Evolutionary conservation across 306 rosid genomes (phyloP), one percentile per base, ranked within the genome.

Genomic region (Cicer cuneatum): DNA sequence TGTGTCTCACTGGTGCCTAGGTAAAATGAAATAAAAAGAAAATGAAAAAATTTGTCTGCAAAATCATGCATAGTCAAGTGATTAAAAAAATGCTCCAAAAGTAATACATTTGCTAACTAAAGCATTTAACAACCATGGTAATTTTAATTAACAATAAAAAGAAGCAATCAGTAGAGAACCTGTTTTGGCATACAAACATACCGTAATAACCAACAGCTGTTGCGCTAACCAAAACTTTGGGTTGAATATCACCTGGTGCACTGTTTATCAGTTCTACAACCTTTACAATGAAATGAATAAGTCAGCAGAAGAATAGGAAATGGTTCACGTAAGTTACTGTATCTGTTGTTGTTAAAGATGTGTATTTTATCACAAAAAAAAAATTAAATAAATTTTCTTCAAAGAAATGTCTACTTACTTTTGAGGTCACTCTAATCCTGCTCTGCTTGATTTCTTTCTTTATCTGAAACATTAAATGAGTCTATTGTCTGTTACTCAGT

Each of bases 141-240:
- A 63, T 75, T 68, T 64, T 58, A 24, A 45, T 2, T 39, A 52
- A 62, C 42, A 73, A 64, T 14, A 29, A 11, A 54, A 19, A 69
- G 3, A 5, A 75, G 21, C 49, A 62, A n/a, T 3, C 19, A 57
- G 8, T 18, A 71, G 38, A 71, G 18, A 81, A 57, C 40, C 46
- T 43, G 18, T 66, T 85, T 79, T 58, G 65, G 59, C 47, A 15
- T 65, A 68, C 15, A 48, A 78, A 82, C 94, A 45, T 71, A 91
- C 98, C 98, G 46, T 94, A 94, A 83, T 94, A 94, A 77, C 98
- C 98, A 39, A 94, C 93, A 37, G 98, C 98, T 1, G 98, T 94
- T 47, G 97, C 97, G 47, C 97, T 94, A 68, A 94, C 93, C 71
- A 94, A 85, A 74, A 94, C 97, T 64, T 78, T 80, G 7, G 97